Evolutionary conservation across 148 eudicot species (phyloP), one percentile per base, ranked within the genome.

Genomic region (Rhododendron simsii): DNA sequence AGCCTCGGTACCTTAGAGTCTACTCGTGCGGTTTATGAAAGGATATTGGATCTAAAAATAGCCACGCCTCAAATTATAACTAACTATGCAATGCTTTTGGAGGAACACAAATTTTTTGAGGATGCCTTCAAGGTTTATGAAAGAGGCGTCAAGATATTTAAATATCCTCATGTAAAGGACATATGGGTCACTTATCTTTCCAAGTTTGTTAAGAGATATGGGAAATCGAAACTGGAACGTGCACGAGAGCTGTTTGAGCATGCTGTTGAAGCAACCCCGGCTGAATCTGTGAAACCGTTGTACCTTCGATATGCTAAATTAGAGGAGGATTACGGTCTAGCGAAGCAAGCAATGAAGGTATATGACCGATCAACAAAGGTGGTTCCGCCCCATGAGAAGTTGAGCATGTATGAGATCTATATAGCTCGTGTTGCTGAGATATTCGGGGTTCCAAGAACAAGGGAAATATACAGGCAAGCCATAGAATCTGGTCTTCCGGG

Each of bases 91-190:
- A 90, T 94, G 93, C 93, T 95, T 84, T 89, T 97, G 69, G 99
- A 95, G 99, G 98, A 94, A 83, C 92, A 97, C 61, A 95, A 93
- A 81, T 95, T 93, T 87, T 97, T 95, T 83, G 99, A 95, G 89
- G 99, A 95, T 89, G 96, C 99, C 48, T 95, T 97, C 86, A 95
- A 95, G 90, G 98, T 97, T 33, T 97, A 97, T 84, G 98, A 95
- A 92, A 91, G 98, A 90, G 99, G 99, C 21, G 95, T 94, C 83
- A 94, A 95, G 92, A 97, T 97, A 82, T 97, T 97, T 78, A 95
- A 97, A 80, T 97, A 95, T 79, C 98, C 99, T 11, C 99, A 95
- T 83, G 99, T 93, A 45, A 97, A 95, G 87, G 98, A 97, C 90
- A 94, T 95, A 86, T 97, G 99, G 98, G 93, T 93, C 81, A 93